Percentiles rank a stretch among this genome's conserved stretches.
Conservation (phyloP, 495 filamentous ascomycete species). For the Xylaria sp. region DNA sequence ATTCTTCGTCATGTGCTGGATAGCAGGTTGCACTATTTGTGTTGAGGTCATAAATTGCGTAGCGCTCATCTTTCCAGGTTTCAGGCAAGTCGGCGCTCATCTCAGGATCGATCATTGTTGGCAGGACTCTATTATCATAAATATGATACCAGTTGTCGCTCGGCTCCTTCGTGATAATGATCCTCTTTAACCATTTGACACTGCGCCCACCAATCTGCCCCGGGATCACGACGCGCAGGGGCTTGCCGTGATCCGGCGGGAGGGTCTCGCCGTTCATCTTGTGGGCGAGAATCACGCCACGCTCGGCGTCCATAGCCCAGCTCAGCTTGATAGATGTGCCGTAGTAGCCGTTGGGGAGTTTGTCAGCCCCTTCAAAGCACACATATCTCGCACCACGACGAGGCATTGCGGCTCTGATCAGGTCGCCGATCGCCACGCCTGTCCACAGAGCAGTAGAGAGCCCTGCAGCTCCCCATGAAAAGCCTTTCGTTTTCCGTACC, state of each 20-base stretch:
- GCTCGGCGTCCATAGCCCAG: slow-evolving; percentile 85
- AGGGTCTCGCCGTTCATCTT: slow-evolving; percentile 92
- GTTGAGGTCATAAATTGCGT: slow-evolving; percentile 94
- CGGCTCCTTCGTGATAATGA: slow-evolving; percentile 78
- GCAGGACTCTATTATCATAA: slow-evolving; percentile 91
- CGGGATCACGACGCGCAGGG: slow-evolving; percentile 83
- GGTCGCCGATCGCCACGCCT: slow-evolving; percentile 76
- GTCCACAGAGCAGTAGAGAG: slow-evolving; percentile 92
- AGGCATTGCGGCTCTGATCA: slow-evolving; percentile 74
- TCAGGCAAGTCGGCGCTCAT: slow-evolving; percentile 75
- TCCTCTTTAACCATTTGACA: slow-evolving; percentile 91
- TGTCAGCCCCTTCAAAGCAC: slow-evolving; percentile 93
- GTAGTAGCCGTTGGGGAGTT: slow-evolving; percentile 88
- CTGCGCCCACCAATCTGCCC: slow-evolving; percentile 94
- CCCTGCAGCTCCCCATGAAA: slow-evolving; percentile 94
- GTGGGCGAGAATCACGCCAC: slow-evolving; percentile 88
- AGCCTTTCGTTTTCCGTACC: slow-evolving; percentile 91
- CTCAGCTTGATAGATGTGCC: slow-evolving; percentile 88
- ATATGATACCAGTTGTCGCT: slow-evolving; percentile 98
- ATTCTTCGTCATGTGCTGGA: slow-evolving; percentile 79
- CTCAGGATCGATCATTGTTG: slow-evolving; percentile 87
- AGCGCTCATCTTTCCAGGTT: slow-evolving; percentile 90
- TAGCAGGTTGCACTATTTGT: slow-evolving; percentile 85
- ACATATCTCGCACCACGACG: slow-evolving; percentile 78
- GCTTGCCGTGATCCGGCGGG: slow-evolving; percentile 86